Conservation (phyloP, 352 stramenopile genomes). For the Globisporangium orthogonon region DNA sequence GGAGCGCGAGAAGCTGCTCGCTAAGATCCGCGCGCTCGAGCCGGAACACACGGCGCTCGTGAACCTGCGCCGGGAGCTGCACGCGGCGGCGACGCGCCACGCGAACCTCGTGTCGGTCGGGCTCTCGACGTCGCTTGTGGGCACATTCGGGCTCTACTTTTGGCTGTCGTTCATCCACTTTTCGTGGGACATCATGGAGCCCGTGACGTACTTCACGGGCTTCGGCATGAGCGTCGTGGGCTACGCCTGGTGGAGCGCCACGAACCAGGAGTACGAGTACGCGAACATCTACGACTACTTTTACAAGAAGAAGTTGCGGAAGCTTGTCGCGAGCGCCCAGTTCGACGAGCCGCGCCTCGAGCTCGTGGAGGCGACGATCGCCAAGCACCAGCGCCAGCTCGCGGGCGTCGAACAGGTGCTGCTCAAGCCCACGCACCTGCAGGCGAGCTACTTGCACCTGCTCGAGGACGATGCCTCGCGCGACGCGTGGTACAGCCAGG, state of each 20-base stretch:
- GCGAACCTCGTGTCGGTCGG: conserved; percentile 48
- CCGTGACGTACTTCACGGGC: conserved; percentile 86
- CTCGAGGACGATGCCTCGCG: conserved; percentile 18
- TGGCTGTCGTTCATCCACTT: conserved; percentile 88
- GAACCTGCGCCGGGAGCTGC: conserved; percentile 57
- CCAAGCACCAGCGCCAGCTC: conserved; percentile 29
- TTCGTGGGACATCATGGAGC: conserved; percentile 89
- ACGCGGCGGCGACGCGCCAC: conserved; percentile 50
- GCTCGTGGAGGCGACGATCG: conserved; percentile 31
- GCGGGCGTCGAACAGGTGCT: conserved; percentile 52
- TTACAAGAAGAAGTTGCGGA: conserved; percentile 54
- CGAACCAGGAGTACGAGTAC: conserved; percentile 86
- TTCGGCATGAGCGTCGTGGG: conserved; percentile 72
- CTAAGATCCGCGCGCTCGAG: conserved; percentile 63
- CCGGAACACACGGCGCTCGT: conserved; percentile 60
- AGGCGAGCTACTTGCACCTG: conserved; percentile 65
- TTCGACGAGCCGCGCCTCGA: conserved; percentile 53
- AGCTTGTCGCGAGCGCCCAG: conserved; percentile 44
- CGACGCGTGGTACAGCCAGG: conserved; percentile 5
- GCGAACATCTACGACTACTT: conserved; percentile 86
- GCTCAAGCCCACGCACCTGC: conserved; percentile 51
- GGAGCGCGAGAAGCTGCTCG: conserved; percentile 51
- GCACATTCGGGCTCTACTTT: conserved; percentile 80
- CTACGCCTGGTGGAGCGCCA: conserved; percentile 82
- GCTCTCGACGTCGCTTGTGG: conserved; percentile 57